A percentile compares a stretch with the other conserved stretches of the same genome.
Conservation (phyloP, 805 yeast genomes). For the Scheffersomyces lignosus region DNA sequence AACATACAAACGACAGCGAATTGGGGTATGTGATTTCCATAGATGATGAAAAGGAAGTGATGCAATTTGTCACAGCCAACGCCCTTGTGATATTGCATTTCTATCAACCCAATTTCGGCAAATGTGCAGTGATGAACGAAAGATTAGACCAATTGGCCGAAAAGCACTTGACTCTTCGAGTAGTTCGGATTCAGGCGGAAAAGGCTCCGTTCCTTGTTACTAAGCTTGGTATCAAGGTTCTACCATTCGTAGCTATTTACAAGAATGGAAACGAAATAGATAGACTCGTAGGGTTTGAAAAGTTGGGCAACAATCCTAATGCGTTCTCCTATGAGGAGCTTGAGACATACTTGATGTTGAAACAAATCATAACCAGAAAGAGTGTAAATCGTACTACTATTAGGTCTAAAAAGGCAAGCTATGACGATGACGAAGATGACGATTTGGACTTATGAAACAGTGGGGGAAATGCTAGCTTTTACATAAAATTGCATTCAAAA, state of each 20-base stretch:
- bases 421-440: constrained; percentile 33
- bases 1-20: constrained; percentile 33
- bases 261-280: constrained; percentile 57
- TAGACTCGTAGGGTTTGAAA: constrained; percentile 69
- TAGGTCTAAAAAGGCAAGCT: constrained; percentile 5
- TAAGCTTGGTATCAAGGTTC: constrained; percentile 59
- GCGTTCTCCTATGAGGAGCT: constrained; percentile 49
- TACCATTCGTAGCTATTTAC: constrained; percentile 71
- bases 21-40: constrained; percentile 43
- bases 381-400: constrained; percentile 29
- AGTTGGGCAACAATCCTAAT: constrained; percentile 47
- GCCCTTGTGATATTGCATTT: constrained; percentile 58
- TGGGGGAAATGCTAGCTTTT: neutral
- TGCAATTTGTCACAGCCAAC: constrained; percentile 48
- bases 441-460: constrained; percentile 31
- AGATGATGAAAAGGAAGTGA: constrained; percentile 54
- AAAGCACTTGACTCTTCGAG: constrained; percentile 55
- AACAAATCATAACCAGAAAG: constrained; percentile 30
- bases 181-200: constrained; percentile 57
- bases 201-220: constrained; percentile 72
- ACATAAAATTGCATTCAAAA: neutral
- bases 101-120: constrained; percentile 56
- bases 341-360: constrained; percentile 34
- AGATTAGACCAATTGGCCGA: constrained; percentile 46
- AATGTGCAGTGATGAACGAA: constrained; percentile 61